Evolutionary conservation across 805 yeast species (phyloP).

Genomic region (Yamadazyma akitaensis): DNA sequence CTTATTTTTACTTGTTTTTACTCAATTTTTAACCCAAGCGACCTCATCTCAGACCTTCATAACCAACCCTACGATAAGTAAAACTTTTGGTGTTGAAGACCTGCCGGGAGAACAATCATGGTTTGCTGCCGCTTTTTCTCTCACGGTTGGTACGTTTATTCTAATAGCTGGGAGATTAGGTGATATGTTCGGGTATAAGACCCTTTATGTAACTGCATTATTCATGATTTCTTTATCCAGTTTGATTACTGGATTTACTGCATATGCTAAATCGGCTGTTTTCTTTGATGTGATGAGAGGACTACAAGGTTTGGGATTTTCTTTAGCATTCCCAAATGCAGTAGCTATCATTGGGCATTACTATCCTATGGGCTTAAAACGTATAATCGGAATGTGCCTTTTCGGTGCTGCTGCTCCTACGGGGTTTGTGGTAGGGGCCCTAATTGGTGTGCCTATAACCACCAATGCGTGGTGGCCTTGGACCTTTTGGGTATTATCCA

Average conservation of each 20-base stretch:
- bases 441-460: slow-evolving; percentile 25
- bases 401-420: slow-evolving; percentile 36
- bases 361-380: slow-evolving; percentile 22
- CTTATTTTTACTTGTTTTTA: slow-evolving; percentile 21
- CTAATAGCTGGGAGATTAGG: slow-evolving; percentile 33
- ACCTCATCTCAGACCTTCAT: slow-evolving; percentile 27
- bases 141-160: slow-evolving; percentile 37
- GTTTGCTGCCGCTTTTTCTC: slow-evolving; percentile 33
- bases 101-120: slow-evolving; percentile 30
- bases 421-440: slow-evolving; percentile 29
- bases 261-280: slow-evolving; percentile 19
- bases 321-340: slow-evolving; percentile 33
- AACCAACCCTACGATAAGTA: slow-evolving; percentile 17
- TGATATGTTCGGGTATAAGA: slow-evolving; percentile 34
- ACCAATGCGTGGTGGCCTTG: slow-evolving; percentile 35
- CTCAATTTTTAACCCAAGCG: slow-evolving; percentile 31
- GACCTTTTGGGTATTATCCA: slow-evolving; percentile 29
- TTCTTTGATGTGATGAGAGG: slow-evolving; percentile 30
- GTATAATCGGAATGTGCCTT: slow-evolving; percentile 23
- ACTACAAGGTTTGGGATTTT: slow-evolving; percentile 35
- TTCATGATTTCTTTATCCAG: slow-evolving; percentile 22
- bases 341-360: slow-evolving; percentile 30
- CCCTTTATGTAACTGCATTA: slow-evolving; percentile 24
- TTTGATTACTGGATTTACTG: slow-evolving; percentile 25
- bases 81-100: slow-evolving; percentile 22